Evolutionary conservation across 192 early-diverging fungal species (phyloP).

Genomic region (Spizellomyces sp.): DNA sequence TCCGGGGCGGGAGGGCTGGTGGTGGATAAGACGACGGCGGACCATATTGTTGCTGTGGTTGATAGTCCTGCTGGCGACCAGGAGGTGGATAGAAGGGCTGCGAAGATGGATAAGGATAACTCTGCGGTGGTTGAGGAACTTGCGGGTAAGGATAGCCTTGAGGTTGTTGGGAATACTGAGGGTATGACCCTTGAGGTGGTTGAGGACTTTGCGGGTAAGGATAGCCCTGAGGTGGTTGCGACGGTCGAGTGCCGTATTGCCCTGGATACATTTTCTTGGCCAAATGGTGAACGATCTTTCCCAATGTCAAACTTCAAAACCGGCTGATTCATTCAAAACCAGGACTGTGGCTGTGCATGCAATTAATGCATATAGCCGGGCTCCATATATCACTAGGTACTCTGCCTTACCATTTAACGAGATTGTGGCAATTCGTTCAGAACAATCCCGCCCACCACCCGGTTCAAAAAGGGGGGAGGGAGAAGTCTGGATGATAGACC

Average conservation of each 20-base stretch:
- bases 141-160: neutral
- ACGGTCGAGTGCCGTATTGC: neutral
- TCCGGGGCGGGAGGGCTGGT: neutral
- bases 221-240: neutral
- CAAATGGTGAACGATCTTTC: neutral
- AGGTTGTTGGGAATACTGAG: neutral
- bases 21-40: constrained; percentile 3
- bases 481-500: too few relatives aligned
- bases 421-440: too few relatives aligned
- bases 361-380: neutral
- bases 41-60: neutral
- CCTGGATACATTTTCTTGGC: constrained; percentile 1
- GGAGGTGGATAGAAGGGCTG: neutral
- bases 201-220: neutral
- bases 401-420: too few relatives aligned
- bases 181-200: neutral
- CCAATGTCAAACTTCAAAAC: neutral
- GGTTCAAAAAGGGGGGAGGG: too few relatives aligned
- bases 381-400: too few relatives aligned
- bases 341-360: neutral
- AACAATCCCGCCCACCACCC: too few relatives aligned
- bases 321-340: neutral
- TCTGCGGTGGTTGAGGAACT: neutral
- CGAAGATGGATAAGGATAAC: neutral
- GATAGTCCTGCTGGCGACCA: neutral